Conservation (phyloP, 805 yeast species). For the Metschnikowia matae region DNA sequence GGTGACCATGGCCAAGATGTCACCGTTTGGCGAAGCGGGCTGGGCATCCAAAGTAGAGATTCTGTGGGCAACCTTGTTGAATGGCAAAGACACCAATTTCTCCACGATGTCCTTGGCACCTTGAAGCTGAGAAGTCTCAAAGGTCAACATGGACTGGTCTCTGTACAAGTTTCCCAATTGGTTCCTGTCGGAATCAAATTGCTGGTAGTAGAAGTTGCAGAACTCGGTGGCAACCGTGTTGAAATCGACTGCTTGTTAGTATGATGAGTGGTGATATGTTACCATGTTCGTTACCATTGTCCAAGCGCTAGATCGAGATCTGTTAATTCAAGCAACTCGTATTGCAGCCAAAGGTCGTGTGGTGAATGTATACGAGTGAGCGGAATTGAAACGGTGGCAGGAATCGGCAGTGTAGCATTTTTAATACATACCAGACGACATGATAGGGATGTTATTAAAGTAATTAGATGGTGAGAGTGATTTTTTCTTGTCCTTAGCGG, state of each 20-base stretch:
- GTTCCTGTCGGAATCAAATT: slow-evolving; percentile 88
- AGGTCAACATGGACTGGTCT: slow-evolving; percentile 95
- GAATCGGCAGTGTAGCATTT: background rate
- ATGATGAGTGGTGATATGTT: background rate
- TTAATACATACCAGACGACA: slow-evolving; percentile 3
- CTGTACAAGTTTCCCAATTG: slow-evolving; percentile 93
- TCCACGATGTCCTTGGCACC: slow-evolving; percentile 93
- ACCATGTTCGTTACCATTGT: no score
- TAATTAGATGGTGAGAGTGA: background rate
- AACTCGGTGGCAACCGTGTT: slow-evolving; percentile 64
- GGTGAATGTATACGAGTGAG: background rate
- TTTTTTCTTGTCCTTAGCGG: background rate
- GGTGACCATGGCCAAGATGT: slow-evolving; percentile 94
- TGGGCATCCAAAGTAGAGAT: slow-evolving; percentile 96
- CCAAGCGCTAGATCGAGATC: background rate
- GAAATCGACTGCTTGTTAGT: slow-evolving; percentile 35
- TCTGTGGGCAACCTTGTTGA: slow-evolving; percentile 89
- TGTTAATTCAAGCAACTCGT: background rate
- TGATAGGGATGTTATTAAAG: background rate
- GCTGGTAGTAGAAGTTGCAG: slow-evolving; percentile 91
- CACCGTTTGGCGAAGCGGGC: slow-evolving; percentile 91
- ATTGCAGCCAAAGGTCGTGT: background rate
- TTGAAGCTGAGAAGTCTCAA: slow-evolving; percentile 90
- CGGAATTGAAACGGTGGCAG: background rate
- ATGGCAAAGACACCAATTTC: slow-evolving; percentile 83